These are phyloP conservation scores for Vitis hybrid DNA, from an alignment of 177 flowering plant genomes.

Conservation along the genomic window DNA sequence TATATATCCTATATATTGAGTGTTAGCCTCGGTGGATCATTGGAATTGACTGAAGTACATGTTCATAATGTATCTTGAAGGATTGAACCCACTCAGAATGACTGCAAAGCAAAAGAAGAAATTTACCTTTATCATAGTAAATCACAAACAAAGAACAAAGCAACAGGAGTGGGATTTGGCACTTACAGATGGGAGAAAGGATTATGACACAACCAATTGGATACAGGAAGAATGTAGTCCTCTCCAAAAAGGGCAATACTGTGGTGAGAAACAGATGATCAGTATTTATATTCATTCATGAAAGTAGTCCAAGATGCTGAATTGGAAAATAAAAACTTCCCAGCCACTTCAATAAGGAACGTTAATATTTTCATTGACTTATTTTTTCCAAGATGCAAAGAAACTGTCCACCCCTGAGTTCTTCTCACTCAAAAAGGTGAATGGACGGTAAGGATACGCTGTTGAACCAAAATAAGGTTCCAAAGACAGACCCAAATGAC, in stretches of 20 bases:
- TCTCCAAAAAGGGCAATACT: conserved; percentile 93
- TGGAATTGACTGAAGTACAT: conserved; percentile 66
- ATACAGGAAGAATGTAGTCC: conserved; percentile 92
- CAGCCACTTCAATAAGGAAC: too few relatives aligned
- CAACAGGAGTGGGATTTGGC: not conserved
- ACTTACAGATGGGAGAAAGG: conserved; percentile 84
- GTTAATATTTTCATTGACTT: too few relatives aligned
- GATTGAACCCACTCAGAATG: conserved; percentile 86
- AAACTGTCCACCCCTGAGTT: too few relatives aligned
- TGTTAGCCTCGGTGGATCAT: conserved; percentile 27
- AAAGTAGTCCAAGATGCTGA: not conserved
- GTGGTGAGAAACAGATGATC: conserved; percentile 19
- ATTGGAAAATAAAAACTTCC: too few relatives aligned
- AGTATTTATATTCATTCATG: not conserved
- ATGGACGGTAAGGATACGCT: too few relatives aligned
- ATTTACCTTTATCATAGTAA: not conserved
- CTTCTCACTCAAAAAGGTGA: too few relatives aligned
- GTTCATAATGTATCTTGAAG: conserved; percentile 86
- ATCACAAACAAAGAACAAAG: not conserved
- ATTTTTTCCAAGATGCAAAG: too few relatives aligned
- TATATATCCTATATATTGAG: conserved; percentile 3
- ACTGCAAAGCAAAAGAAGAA: conserved; percentile 50
- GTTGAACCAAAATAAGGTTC: too few relatives aligned
- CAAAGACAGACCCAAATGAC: too few relatives aligned
- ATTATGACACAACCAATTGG: conserved; percentile 85